Percentiles rank a stretch among this genome's conserved stretches.
Evolutionary conservation across 768 basidiomycete species (phyloP).

Genomic region (Lentinus brumalis): DNA sequence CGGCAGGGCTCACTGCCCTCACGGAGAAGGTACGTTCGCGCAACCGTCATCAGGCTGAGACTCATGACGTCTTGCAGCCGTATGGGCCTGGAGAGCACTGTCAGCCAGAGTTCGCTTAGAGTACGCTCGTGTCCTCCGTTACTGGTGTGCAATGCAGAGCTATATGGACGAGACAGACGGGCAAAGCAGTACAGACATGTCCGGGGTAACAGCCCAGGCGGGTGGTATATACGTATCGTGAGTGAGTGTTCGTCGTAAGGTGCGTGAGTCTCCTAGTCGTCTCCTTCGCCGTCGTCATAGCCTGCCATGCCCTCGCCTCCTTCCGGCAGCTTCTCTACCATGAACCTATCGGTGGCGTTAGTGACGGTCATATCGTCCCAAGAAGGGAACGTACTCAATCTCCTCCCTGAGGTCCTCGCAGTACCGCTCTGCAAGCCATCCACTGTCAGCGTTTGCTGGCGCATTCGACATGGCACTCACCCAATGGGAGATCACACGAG

Average conservation of each 20-base stretch:
- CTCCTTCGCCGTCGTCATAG: constrained; percentile 82
- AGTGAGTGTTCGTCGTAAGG: background rate
- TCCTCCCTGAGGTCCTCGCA: constrained; percentile 88
- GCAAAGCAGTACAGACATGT: background rate
- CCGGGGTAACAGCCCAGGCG: background rate
- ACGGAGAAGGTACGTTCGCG: constrained; percentile 60
- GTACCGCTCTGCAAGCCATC: constrained; percentile 61
- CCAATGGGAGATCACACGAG: constrained; percentile 71
- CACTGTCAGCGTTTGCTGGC: background rate
- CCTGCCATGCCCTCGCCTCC: constrained; percentile 71
- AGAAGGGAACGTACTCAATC: constrained; percentile 57
- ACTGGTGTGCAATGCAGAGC: constrained; percentile 1
- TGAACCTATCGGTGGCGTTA: constrained; percentile 49
- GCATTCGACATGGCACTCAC: constrained; percentile 40
- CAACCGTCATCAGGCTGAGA: constrained; percentile 10
- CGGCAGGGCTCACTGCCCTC: constrained; percentile 83
- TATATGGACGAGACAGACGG: background rate
- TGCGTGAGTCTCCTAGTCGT: constrained; percentile 51
- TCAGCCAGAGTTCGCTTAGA: constrained; percentile 67
- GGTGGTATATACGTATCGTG: constrained; percentile 2
- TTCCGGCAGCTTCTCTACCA: constrained; percentile 70
- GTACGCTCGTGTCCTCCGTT: background rate
- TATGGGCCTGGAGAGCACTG: constrained; percentile 94
- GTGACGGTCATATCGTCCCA: background rate
- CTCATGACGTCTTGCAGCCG: constrained; percentile 53